Percentiles rank a stretch among this genome's conserved stretches.
phyloP scores from a whole-genome alignment of 495 filamentous ascomycete species.

The Podospora appendiculata region DNA sequence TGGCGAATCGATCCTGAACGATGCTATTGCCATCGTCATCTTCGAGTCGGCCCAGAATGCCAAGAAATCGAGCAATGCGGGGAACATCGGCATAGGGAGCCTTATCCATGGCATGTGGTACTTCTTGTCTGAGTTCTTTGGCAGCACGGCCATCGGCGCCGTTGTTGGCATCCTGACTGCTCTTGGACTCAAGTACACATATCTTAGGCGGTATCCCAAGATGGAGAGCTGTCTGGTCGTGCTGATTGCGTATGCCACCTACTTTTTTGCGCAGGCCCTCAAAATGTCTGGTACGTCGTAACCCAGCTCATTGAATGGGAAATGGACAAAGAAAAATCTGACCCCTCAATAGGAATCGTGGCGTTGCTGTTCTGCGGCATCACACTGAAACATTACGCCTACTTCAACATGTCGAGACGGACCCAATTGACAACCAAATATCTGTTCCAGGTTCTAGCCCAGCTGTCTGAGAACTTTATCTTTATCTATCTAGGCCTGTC shows the following conservation, averaged over 20 bases:
- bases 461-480: slow-evolving; percentile 97
- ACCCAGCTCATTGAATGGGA: not conserved
- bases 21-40: slow-evolving; percentile 95
- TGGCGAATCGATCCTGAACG: slow-evolving; percentile 95
- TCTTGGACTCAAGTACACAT: slow-evolving; percentile 84
- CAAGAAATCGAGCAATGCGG: slow-evolving; percentile 61
- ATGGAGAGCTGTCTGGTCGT: slow-evolving; percentile 95
- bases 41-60: slow-evolving; percentile 96
- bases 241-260: slow-evolving; percentile 88
- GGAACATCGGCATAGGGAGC: slow-evolving; percentile 60
- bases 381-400: slow-evolving; percentile 96
- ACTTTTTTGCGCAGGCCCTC: slow-evolving; percentile 93
- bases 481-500: slow-evolving; percentile 97
- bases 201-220: slow-evolving; percentile 83
- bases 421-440: slow-evolving; percentile 98
- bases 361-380: slow-evolving; percentile 96
- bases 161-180: slow-evolving; percentile 80
- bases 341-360: slow-evolving; percentile 69
- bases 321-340: slow-evolving; percentile 9
- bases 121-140: slow-evolving; percentile 94
- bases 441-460: slow-evolving; percentile 88
- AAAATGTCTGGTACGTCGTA: slow-evolving; percentile 75
- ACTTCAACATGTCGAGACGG: slow-evolving; percentile 98
- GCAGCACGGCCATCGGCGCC: slow-evolving; percentile 82
- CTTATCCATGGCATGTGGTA: slow-evolving; percentile 86